Conservation (phyloP, 2,329 filamentous ascomycete genomes). For the Chaetomium strumarium region DNA sequence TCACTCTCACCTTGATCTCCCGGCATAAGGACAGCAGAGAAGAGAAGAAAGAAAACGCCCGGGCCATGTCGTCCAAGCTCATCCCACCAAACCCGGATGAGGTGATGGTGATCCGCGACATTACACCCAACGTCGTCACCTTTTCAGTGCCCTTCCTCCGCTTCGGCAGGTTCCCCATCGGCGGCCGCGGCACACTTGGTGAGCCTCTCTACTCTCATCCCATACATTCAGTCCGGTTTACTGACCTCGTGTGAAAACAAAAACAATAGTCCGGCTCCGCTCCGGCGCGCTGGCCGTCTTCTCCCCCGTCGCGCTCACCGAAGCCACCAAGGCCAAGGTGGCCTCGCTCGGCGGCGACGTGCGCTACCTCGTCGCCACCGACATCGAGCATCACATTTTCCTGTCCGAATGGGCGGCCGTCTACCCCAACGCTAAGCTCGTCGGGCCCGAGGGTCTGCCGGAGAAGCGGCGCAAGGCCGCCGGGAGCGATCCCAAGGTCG, state of each 20-base stretch:
- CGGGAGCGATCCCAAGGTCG: slow-evolving; percentile 49
- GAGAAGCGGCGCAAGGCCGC: slow-evolving; percentile 67
- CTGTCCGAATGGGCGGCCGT: slow-evolving; percentile 75
- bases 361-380: slow-evolving; percentile 78
- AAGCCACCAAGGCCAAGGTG: slow-evolving; percentile 60
- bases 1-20: too few species aligned
- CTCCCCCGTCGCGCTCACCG: slow-evolving; percentile 82
- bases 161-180: slow-evolving; percentile 73
- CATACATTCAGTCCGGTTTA: not conserved
- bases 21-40: not conserved
- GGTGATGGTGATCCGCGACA: slow-evolving; percentile 83
- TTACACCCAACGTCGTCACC: slow-evolving; percentile 73
- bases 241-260: slow-evolving; percentile 7
- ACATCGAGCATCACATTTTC: slow-evolving; percentile 94
- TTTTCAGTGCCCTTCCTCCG: slow-evolving; percentile 80
- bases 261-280: slow-evolving; percentile 70
- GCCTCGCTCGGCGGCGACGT: slow-evolving; percentile 62
- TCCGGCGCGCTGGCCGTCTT: slow-evolving; percentile 80
- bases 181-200: slow-evolving; percentile 83
- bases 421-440: slow-evolving; percentile 71
- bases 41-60: not conserved
- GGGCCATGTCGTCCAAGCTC: slow-evolving; percentile 56
- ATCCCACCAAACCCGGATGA: slow-evolving; percentile 66
- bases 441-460: slow-evolving; percentile 75
- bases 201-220: slow-evolving; percentile 25